Evolutionary conservation across 2,329 filamentous ascomycete genomes (phyloP), one percentile per base, ranked within the genome.

Genomic region (Paracoccidioides brasiliensis): DNA sequence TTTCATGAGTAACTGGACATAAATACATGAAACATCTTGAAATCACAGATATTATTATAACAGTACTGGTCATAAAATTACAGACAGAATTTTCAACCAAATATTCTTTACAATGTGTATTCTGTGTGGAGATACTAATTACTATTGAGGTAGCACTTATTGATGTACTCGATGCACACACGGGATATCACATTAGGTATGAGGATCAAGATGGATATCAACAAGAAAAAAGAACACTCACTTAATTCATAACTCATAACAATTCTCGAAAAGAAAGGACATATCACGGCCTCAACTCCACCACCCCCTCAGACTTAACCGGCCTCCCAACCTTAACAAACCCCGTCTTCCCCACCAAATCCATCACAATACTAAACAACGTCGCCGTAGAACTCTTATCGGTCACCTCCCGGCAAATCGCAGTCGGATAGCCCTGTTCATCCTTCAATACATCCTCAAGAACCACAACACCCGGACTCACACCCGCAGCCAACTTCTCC

Each of bases 311-410:
- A 12, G 63, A 60, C 45, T 63, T 61, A 1, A 61, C 61, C 22
- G 70, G 70, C 56, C 66, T 64, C 15, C 70, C 70, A 48, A 69
- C 59, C 15, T 62, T 63, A 30, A 73, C 67, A 28, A 42, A 64
- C 3, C 64, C 70, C 38, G 48, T 65, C 46, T 61, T 61, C 41
- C 57, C 59, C n/a, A 56, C 58, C 61, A 72, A 59, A 59, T 72
- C 66, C 69, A 72, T 72, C n/a, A 70, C 64, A 59, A 73, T 70
- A 56, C 65, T 66, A 56, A 73, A 73, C 55, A 72, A 55, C 12
- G 70, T 71, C 15, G 63, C 62, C 38, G 59, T 59, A 2, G 63
- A 58, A 42, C 59, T 64, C 49, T 67, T 64, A 15, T 65, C 62
- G 4, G 58, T 62, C 10, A 58, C 56, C n/a, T 57, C 60, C 45